Evolutionary conservation across 306 rosid genomes (phyloP).

Genomic region (Corylus avellana): DNA sequence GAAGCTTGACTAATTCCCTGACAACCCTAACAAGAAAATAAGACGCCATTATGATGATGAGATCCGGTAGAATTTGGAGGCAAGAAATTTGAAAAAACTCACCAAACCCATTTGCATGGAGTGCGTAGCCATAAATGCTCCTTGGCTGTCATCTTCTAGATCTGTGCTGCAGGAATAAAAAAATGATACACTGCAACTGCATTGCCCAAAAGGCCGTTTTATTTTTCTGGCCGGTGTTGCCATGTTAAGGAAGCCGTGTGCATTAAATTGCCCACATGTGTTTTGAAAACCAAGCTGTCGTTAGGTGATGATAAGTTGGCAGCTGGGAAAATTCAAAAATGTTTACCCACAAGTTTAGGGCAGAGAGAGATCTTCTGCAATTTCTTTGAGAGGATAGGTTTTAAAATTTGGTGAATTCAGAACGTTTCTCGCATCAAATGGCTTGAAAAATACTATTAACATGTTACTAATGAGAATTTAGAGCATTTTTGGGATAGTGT

Average conservation of each 20-base stretch:
- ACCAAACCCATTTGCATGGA: not conserved
- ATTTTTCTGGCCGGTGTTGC: not conserved
- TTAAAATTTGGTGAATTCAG: no score
- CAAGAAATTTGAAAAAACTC: not conserved
- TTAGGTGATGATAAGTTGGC: not conserved
- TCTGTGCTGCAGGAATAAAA: not conserved
- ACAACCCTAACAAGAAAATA: not conserved
- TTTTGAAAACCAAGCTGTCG: conserved; percentile 20
- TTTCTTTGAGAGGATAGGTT: no score
- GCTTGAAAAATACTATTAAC: no score
- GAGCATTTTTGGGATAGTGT: no score
- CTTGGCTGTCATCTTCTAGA: not conserved
- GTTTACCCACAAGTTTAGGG: no score
- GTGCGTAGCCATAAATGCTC: not conserved
- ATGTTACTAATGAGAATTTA: no score
- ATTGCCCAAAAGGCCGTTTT: not conserved
- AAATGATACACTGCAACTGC: not conserved
- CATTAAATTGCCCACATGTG: conserved; percentile 26
- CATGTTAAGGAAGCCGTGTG: not conserved
- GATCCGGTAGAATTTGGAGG: not conserved
- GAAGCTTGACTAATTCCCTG: not conserved
- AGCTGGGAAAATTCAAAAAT: conserved; percentile 1
- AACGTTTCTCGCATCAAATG: no score
- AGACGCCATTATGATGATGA: no score
- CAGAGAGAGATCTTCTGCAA: no score